These are phyloP conservation scores for Cytospora piceae DNA, from an alignment of 2,329 filamentous ascomycete genomes.

Conservation along the genomic window DNA sequence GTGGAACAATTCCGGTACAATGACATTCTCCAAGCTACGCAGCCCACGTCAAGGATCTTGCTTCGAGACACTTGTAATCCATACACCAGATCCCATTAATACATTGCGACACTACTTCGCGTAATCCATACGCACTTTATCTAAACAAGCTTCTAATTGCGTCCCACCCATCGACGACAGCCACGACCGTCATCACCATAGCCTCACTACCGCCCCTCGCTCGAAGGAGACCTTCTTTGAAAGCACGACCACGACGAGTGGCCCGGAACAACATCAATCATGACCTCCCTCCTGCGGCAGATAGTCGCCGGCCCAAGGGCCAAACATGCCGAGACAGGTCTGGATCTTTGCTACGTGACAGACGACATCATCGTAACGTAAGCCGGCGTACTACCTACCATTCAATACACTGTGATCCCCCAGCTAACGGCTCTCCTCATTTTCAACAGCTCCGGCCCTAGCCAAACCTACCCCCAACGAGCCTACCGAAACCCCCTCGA, in stretches of 20 bases:
- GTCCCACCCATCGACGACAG: not conserved
- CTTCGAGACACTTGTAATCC: not conserved
- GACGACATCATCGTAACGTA: slow-evolving; percentile 71
- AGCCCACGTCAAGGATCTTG: not conserved
- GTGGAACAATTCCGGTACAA: not conserved
- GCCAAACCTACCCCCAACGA: slow-evolving; percentile 83
- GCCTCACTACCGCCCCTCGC: not conserved
- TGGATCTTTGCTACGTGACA: slow-evolving; percentile 96
- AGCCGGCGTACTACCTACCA: slow-evolving; percentile 32
- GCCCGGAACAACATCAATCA: slow-evolving; percentile 35
- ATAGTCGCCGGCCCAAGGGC: slow-evolving; percentile 87
- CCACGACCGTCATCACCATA: not conserved
- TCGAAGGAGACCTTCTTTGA: no score
- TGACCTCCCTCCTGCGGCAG: slow-evolving; percentile 82
- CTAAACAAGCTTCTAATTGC: not conserved
- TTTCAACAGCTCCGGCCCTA: slow-evolving; percentile 81
- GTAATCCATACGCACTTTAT: not conserved
- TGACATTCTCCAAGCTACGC: not conserved
- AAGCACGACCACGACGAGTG: not conserved
- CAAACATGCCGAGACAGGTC: slow-evolving; percentile 81
- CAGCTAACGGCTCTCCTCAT: slow-evolving; percentile 36
- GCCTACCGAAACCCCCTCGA: slow-evolving; percentile 94
- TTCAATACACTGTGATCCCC: not conserved
- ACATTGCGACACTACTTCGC: no score
- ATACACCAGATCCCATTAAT: not conserved